Percentiles rank a stretch among this genome's conserved stretches.
Conservation (phyloP, 176 grass and related monocot genomes). For the Eragrostis nindensis region DNA sequence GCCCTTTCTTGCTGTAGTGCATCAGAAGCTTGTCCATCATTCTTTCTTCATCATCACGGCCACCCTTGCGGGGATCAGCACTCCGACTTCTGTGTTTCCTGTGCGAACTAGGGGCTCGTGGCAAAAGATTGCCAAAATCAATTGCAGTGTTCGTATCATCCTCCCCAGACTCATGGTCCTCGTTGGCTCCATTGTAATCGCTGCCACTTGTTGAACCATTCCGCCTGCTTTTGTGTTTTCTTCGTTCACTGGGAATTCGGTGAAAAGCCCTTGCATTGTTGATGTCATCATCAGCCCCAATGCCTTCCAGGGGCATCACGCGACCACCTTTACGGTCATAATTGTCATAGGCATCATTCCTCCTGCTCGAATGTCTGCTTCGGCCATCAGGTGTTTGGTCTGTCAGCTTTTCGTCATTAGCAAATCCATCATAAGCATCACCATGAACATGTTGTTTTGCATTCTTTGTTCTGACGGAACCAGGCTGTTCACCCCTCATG, state of each 20-base stretch:
- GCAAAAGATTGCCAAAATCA: slow-evolving; percentile 73
- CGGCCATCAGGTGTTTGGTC: slow-evolving; percentile 35
- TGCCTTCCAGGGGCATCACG: slow-evolving; percentile 8
- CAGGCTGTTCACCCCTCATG: slow-evolving; percentile 22
- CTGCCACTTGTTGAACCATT: slow-evolving; percentile 41
- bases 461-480: slow-evolving; percentile 67
- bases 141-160: slow-evolving; percentile 61
- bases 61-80: slow-evolving; percentile 42
- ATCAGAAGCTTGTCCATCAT: slow-evolving; percentile 82
- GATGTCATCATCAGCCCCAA: slow-evolving; percentile 36
- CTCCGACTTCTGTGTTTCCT: slow-evolving; percentile 52
- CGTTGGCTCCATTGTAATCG: slow-evolving; percentile 27
- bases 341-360: slow-evolving; percentile 42
- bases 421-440: slow-evolving; percentile 22
- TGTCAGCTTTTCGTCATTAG: slow-evolving; percentile 43
- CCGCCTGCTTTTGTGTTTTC: slow-evolving; percentile 47
- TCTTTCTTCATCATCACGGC: slow-evolving; percentile 64
- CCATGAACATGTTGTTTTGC: slow-evolving; percentile 37
- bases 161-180: slow-evolving; percentile 35
- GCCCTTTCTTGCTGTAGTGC: slow-evolving; percentile 82
- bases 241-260: slow-evolving; percentile 39
- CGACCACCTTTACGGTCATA: slow-evolving; percentile 16
- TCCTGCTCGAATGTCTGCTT: slow-evolving; percentile 57
- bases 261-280: slow-evolving; percentile 42
- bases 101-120: slow-evolving; percentile 40